Percentiles rank a stretch among this genome's conserved stretches.
Conservation (phyloP, 495 filamentous ascomycete species). For the Lophiostoma macrostomum region DNA sequence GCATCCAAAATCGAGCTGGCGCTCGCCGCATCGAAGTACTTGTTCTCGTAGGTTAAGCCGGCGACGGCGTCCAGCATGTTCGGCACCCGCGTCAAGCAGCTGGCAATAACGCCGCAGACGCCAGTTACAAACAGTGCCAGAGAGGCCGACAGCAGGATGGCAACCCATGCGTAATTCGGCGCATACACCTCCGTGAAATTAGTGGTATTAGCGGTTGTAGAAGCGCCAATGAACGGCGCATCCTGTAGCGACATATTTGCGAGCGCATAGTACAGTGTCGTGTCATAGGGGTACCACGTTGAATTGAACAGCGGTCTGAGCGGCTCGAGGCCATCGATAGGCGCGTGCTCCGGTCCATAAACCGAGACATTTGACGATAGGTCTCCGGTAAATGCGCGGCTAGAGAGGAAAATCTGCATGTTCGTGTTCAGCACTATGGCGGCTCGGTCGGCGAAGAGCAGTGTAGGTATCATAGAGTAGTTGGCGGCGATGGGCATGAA, state of each 20-base stretch:
- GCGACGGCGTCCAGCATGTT: slow-evolving; percentile 32
- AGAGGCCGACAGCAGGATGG: slow-evolving; percentile 19
- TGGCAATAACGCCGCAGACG: slow-evolving; percentile 3
- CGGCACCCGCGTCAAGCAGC: slow-evolving; percentile 20
- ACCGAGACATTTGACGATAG: too few relatives aligned
- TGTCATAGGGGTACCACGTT: not conserved
- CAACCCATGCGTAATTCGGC: slow-evolving; percentile 27
- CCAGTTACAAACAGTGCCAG: slow-evolving; percentile 22
- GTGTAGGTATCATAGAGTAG: too few relatives aligned
- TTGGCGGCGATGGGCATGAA: too few relatives aligned
- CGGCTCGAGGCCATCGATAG: too few relatives aligned
- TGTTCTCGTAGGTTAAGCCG: slow-evolving; percentile 35
- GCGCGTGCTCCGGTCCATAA: too few relatives aligned
- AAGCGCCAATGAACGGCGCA: slow-evolving; percentile 24
- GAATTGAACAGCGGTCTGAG: too few relatives aligned
- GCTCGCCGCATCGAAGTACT: slow-evolving; percentile 15
- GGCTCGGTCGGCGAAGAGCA: too few relatives aligned
- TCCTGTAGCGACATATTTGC: too few relatives aligned
- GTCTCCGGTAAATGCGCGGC: too few relatives aligned
- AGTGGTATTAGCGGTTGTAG: slow-evolving; percentile 20
- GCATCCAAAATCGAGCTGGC: slow-evolving; percentile 28
- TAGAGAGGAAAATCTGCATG: too few relatives aligned
- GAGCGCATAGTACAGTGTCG: not conserved
- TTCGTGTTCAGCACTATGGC: too few relatives aligned
- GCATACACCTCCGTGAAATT: slow-evolving; percentile 13